These are phyloP conservation scores for Fusarium subtropicale DNA, from an alignment of 2,329 filamentous ascomycete species.

Conservation along the genomic window DNA sequence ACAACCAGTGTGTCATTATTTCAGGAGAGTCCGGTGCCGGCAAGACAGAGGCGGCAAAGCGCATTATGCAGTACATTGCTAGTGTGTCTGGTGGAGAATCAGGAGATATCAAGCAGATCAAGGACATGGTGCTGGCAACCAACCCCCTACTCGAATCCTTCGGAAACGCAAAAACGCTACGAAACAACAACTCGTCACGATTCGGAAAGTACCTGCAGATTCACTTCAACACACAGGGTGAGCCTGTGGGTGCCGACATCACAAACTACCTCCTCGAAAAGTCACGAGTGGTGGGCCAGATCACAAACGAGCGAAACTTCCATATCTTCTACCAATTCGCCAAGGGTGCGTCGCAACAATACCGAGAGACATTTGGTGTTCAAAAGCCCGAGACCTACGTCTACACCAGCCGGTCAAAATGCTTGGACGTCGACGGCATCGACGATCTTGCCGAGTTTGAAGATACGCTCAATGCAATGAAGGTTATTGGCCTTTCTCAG, in stretches of 20 bases:
- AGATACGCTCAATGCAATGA: slow-evolving; percentile 95
- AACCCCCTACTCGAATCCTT: slow-evolving; percentile 98
- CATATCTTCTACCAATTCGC: slow-evolving; percentile 99
- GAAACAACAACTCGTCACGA: slow-evolving; percentile 98
- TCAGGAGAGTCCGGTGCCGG: slow-evolving; percentile 98
- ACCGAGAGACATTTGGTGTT: slow-evolving; percentile 88
- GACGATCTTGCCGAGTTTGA: slow-evolving; percentile 90
- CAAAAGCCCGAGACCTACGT: slow-evolving; percentile 92
- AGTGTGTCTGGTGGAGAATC: slow-evolving; percentile 89
- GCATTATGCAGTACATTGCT: slow-evolving; percentile 99
- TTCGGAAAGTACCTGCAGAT: slow-evolving; percentile 99
- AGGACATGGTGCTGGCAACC: slow-evolving; percentile 99
- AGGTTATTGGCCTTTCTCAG: slow-evolving; percentile 88
- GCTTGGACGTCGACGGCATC: slow-evolving; percentile 92
- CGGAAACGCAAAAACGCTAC: slow-evolving; percentile 95
- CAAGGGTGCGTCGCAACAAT: slow-evolving; percentile 89
- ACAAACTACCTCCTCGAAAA: slow-evolving; percentile 98
- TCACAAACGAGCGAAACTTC: slow-evolving; percentile 95
- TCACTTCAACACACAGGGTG: slow-evolving; percentile 90
- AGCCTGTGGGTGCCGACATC: slow-evolving; percentile 96
- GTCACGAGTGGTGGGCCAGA: slow-evolving; percentile 93
- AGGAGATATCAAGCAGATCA: slow-evolving; percentile 93
- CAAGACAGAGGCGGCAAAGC: slow-evolving; percentile 98
- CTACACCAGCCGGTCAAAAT: slow-evolving; percentile 95
- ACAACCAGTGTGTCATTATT: slow-evolving; percentile 99